Base-by-base conservation (phyloP, 1,284 basidiomycete genomes). In the Malassezia sp. region DNA sequence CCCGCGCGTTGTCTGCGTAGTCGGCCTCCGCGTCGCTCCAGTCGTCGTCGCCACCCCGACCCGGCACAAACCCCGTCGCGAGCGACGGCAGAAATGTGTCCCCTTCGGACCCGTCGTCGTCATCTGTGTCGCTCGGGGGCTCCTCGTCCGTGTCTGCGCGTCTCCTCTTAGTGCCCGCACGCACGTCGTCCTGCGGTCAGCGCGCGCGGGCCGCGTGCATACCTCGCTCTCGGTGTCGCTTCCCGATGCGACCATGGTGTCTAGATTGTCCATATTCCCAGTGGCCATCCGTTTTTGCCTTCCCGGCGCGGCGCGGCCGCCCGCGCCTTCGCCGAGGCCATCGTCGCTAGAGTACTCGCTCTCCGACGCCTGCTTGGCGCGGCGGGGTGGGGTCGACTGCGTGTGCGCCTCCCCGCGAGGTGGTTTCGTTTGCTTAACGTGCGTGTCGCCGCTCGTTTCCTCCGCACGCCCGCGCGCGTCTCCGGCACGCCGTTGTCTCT, bases 1-100 rank as follows among this genome's bases (percentile, higher is more conserved):
- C 48, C 17, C 41, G 44, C 11, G 42, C 21, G 5, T 24, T 36
- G 23, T 50, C 48, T 2, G 48, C 48, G 20, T 21, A 50, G 29
- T 50, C 48, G 4, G 42, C 48, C 22, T 50, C 48, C 0, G 33
- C 48, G 15, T 50, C 48, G 24, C 37, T 37, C 48, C 48, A 50
- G 37, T 50, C 48, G 14, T 40, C n/a, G 24, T 45, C 48, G n/a
- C 22, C 48, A 1, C 15, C 31, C 5, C n/a, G 23, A 10, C 37
- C 38, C 2, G 48, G 48, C 10, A 50, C 41, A 21, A 50, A 50
- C 10, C 48, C 43, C 2, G 48, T 40, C 7, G 33, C 30, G 3
- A 50, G 37, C 12, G 24, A 37, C 2, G 48, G 48, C 18, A 50
- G 26, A 14, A 50, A 45, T 35, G 14, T 17, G 9, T 12, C 11